These are phyloP conservation scores for Gyrodon lividus DNA, from an alignment of 768 basidiomycete species.

Conservation along the genomic window DNA sequence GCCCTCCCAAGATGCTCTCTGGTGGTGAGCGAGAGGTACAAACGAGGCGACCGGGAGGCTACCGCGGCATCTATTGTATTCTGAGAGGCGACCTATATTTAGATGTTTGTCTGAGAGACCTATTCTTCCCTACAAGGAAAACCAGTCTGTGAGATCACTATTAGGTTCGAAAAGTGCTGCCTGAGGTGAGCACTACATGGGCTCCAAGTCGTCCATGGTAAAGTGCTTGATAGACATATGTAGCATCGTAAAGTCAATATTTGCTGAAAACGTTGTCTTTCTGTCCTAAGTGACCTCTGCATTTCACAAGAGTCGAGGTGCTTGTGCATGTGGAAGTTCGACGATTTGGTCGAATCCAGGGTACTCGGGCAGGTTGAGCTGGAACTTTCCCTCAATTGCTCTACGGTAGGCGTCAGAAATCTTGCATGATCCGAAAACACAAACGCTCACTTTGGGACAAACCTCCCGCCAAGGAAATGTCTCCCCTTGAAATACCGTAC, in stretches of 20 bases:
- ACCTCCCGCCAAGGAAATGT: conserved; percentile 94
- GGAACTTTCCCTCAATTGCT: conserved; percentile 65
- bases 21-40: not conserved
- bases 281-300: not conserved
- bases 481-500: conserved; percentile 71
- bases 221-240: not conserved
- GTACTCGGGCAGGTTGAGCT: conserved; percentile 81
- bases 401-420: conserved; percentile 38
- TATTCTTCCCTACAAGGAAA: conserved; percentile 1
- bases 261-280: not conserved
- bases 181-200: too few species aligned
- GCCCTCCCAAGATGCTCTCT: too few species aligned
- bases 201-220: not conserved
- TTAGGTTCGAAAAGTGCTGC: conserved; percentile 1
- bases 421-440: not conserved
- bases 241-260: not conserved
- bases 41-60: not conserved
- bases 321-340: conserved; percentile 47
- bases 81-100: not conserved
- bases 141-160: conserved; percentile 2
- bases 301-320: conserved; percentile 8
- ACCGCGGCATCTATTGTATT: not conserved
- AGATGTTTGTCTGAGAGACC: not conserved
- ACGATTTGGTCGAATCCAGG: conserved; percentile 81
- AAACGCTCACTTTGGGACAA: conserved; percentile 75